Conservation (phyloP, 2,329 filamentous ascomycete species). For the Microthyrium microscopicum region DNA sequence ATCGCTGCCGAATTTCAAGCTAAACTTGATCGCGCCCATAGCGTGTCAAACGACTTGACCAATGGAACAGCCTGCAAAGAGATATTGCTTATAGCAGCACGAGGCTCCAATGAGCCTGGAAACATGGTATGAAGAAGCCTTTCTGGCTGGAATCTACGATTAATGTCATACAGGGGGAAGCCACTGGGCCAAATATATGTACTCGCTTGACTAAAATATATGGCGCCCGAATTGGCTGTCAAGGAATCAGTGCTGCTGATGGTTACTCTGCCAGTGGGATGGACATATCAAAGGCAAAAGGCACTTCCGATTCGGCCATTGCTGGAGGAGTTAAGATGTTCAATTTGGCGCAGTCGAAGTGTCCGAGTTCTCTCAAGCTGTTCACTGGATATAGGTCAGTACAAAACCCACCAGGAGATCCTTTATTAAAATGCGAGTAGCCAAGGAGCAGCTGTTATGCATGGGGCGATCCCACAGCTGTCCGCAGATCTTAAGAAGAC, state of each 20-base stretch:
- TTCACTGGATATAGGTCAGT: constrained; percentile 26
- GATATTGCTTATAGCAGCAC: constrained; percentile 31
- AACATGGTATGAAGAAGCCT: constrained; percentile 25
- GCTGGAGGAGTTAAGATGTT: constrained; percentile 25
- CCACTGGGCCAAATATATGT: constrained; percentile 9
- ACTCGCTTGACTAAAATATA: constrained; percentile 4
- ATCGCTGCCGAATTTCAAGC: too few relatives aligned
- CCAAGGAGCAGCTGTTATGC: constrained; percentile 9
- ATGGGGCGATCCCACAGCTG: constrained; percentile 22
- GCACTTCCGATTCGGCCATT: constrained; percentile 24
- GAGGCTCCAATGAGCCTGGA: constrained; percentile 31
- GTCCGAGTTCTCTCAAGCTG: constrained; percentile 26
- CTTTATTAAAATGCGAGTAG: background rate
- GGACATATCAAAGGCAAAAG: constrained; percentile 22
- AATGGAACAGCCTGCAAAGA: constrained; percentile 23
- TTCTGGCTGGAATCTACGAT: background rate
- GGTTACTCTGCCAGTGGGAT: constrained; percentile 23
- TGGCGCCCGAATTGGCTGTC: too few relatives aligned
- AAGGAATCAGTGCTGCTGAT: too few relatives aligned
- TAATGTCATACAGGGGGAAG: constrained; percentile 8
- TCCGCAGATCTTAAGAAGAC: constrained; percentile 13
- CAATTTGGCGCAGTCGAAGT: constrained; percentile 24
- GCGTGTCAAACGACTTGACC: constrained; percentile 26
- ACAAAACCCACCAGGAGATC: too few relatives aligned
- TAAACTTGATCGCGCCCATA: too few relatives aligned